Evolutionary conservation across 345 rosid species (phyloP).

Genomic region (Corchorus olitorius): DNA sequence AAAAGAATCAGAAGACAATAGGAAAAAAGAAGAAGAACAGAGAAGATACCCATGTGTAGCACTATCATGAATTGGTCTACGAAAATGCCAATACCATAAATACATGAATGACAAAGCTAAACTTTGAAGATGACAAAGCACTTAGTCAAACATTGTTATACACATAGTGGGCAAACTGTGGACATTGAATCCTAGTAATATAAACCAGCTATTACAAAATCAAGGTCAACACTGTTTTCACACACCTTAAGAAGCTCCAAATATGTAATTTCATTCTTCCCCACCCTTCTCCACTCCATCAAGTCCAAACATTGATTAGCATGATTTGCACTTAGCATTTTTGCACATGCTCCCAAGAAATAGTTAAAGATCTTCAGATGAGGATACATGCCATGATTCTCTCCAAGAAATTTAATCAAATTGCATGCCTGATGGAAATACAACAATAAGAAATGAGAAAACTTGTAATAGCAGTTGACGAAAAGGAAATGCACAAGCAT

Average conservation of each 20-base stretch:
- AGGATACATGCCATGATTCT: constrained; percentile 44
- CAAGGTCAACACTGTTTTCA: constrained; percentile 11
- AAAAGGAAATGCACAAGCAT: constrained; percentile 16
- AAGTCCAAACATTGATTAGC: constrained; percentile 74
- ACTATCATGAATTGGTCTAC: neutral
- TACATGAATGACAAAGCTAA: neutral
- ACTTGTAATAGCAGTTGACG: neutral
- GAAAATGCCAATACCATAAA: neutral
- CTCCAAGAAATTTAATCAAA: constrained; percentile 54
- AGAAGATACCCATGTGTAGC: neutral
- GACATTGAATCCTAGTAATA: constrained; percentile 10
- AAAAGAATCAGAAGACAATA: neutral
- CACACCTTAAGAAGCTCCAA: constrained; percentile 76
- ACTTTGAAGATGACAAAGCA: neutral
- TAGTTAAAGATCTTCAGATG: constrained; percentile 55
- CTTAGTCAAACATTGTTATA: neutral
- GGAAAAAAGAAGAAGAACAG: neutral
- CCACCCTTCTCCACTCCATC: constrained; percentile 68
- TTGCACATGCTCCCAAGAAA: constrained; percentile 61
- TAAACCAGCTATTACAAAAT: neutral
- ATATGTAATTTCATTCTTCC: constrained; percentile 78
- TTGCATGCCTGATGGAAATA: constrained; percentile 61
- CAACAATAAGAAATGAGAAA: constrained; percentile 1
- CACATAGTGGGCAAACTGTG: neutral
- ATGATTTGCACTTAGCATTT: constrained; percentile 34